Percentiles rank a stretch among this genome's conserved stretches.
Evolutionary conservation across 768 basidiomycete species (phyloP).

Genomic region (Tulasnella calospora): DNA sequence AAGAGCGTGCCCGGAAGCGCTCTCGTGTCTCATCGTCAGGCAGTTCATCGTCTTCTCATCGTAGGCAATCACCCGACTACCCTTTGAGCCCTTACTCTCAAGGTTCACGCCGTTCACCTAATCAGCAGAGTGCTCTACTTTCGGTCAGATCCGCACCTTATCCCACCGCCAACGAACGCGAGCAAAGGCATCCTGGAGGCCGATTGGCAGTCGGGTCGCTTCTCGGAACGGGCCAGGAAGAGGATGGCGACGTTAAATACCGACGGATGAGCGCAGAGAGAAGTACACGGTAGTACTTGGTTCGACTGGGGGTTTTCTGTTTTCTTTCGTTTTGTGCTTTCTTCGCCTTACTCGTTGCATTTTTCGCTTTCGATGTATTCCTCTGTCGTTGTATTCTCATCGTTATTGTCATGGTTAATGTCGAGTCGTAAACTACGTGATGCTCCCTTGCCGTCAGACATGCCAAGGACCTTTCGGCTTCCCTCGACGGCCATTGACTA

Average conservation of each 20-base stretch:
- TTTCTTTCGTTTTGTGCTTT: neutral
- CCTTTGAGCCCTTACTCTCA: conserved; percentile 36
- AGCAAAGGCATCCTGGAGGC: neutral
- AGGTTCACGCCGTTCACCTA: conserved; percentile 58
- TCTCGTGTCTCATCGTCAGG: conserved; percentile 55
- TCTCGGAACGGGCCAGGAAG: neutral
- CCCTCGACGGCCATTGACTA: neutral
- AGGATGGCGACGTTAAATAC: conserved; percentile 21
- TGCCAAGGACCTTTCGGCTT: neutral
- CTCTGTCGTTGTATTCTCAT: neutral
- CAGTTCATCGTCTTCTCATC: conserved; percentile 44
- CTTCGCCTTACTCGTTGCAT: neutral
- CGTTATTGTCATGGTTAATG: neutral
- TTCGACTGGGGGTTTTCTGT: neutral
- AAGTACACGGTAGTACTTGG: neutral
- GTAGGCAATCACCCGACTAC: conserved; percentile 24
- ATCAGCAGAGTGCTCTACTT: neutral
- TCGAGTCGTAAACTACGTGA: neutral
- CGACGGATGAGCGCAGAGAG: conserved; percentile 24
- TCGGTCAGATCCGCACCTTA: neutral
- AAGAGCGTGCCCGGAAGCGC: conserved; percentile 45
- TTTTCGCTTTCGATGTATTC: neutral
- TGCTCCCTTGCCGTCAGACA: neutral
- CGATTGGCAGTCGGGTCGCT: conserved; percentile 9
- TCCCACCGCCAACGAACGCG: neutral